phyloP scores from a whole-genome alignment of 257 asterid species.

The Petunia axillaris region DNA sequence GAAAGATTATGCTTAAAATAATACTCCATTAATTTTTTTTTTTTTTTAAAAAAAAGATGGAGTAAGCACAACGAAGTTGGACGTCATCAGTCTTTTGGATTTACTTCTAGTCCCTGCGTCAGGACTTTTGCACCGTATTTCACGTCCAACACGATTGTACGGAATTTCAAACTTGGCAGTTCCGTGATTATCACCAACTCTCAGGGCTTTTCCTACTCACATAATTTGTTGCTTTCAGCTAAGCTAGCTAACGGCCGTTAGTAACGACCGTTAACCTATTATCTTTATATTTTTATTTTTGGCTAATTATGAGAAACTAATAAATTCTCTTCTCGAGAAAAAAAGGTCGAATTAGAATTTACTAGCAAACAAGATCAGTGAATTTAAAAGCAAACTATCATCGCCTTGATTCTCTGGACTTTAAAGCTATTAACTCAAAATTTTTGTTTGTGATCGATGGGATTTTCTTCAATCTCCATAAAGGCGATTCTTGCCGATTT shows the following conservation, averaged over 20 bases:
- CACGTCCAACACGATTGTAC: constrained; percentile 35
- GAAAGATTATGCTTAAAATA: too few relatives aligned
- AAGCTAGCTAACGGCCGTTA: neutral
- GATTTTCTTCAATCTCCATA: neutral
- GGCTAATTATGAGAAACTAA: neutral
- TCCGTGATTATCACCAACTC: neutral
- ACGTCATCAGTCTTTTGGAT: neutral
- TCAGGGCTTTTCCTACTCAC: neutral
- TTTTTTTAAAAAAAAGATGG: too few relatives aligned
- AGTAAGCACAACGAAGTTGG: neutral
- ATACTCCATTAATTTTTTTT: too few relatives aligned
- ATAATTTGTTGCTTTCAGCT: neutral
- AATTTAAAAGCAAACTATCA: neutral
- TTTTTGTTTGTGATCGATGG: neutral
- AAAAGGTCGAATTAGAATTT: neutral
- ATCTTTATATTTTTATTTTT: neutral
- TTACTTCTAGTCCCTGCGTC: neutral
- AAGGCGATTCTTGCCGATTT: too few relatives aligned
- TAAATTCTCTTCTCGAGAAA: neutral
- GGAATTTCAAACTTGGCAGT: constrained; percentile 28
- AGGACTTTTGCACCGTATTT: neutral
- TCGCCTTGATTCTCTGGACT: neutral
- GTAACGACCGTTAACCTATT: neutral
- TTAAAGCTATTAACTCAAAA: neutral
- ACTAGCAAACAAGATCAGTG: neutral